Evolutionary conservation across 768 basidiomycete genomes (phyloP), one percentile per base, ranked within the genome.

Genomic region (Lanmaoa pseudosensibilis): DNA sequence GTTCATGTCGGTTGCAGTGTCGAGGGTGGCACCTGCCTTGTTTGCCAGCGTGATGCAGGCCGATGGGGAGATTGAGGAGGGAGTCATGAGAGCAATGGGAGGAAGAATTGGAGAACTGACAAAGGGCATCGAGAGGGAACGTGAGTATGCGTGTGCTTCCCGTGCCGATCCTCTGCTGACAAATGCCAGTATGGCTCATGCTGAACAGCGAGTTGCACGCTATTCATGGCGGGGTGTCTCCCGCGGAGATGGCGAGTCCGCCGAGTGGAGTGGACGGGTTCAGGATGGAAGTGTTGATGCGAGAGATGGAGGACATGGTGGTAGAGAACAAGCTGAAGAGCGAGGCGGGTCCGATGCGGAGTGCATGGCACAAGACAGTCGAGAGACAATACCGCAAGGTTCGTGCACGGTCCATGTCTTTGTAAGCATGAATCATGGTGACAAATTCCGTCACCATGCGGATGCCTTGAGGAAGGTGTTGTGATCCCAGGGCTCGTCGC

Each of bases 1-100:
- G 63, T 86, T 90, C 68, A 65, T 87, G 54, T 88, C 83, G 32
- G 79, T 92, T 38, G 90, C 89, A 0, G 78, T 92, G 11, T 83
- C 81, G 16, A 78, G 86, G 19, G 83, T 94, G 6, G 82, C 82
- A 0, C 92, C 92, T 0, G 81, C 83, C 32, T 74, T 93, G 53
- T 80, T 84, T 58, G 82, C 85, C 11, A 64, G 54, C 1, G 23
- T 57, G 55, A 57, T 61, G 59, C 23, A 23, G 5, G 68, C 74
- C 7, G 74, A 77, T 37, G 65, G 37, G n/a, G 56, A 61, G 44
- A 54, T 50, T 45, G 65, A 67, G 18, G 57, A 68, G 45, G 54
- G 57, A 0, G 65, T 62, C 0, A 63, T 60, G 43, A 62, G 77
- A 40, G 77, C 75, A 15, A 68, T 82, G 45, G 73, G 80, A 19